Evolutionary conservation across 257 asterid species (phyloP).

Genomic region (Nicotiana tabacum): DNA sequence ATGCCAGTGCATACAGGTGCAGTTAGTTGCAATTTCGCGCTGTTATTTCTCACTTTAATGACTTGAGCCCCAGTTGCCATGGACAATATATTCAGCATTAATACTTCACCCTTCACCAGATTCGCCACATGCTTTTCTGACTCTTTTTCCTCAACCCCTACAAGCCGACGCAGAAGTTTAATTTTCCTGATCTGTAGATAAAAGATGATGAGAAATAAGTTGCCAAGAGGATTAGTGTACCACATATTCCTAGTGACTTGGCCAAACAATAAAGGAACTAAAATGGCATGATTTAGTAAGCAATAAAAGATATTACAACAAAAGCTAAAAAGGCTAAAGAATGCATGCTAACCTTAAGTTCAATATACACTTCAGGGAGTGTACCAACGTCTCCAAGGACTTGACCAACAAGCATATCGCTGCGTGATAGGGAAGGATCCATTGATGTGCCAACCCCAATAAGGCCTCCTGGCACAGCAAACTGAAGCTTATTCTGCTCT

Average conservation of each 20-base stretch:
- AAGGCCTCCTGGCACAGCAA: slow-evolving; percentile 97
- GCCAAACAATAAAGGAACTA: neutral
- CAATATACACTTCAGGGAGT: slow-evolving; percentile 78
- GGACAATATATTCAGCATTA: slow-evolving; percentile 92
- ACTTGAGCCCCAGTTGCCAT: slow-evolving; percentile 95
- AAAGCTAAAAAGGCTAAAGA: neutral
- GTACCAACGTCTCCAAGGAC: slow-evolving; percentile 97
- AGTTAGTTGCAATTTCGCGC: slow-evolving; percentile 75
- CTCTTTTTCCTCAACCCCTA: slow-evolving; percentile 93
- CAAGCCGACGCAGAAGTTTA: slow-evolving; percentile 67
- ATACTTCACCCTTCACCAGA: slow-evolving; percentile 76
- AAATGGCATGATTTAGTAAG: neutral
- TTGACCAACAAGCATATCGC: slow-evolving; percentile 95
- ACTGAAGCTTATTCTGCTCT: slow-evolving; percentile 84
- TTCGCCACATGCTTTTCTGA: slow-evolving; percentile 78
- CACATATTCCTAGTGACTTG: neutral
- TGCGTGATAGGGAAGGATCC: slow-evolving; percentile 95
- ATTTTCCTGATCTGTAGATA: slow-evolving; percentile 45
- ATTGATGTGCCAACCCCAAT: slow-evolving; percentile 96
- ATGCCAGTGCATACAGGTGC: slow-evolving; percentile 90
- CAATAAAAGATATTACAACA: neutral
- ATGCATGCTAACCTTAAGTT: slow-evolving; percentile 57
- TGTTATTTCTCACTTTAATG: slow-evolving; percentile 64
- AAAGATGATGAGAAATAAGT: neutral
- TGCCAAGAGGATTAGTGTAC: neutral